A percentile compares a stretch with the other conserved stretches of the same genome.
Evolutionary conservation across 768 basidiomycete species (phyloP).

Genomic region (Lyophyllum shimeji): DNA sequence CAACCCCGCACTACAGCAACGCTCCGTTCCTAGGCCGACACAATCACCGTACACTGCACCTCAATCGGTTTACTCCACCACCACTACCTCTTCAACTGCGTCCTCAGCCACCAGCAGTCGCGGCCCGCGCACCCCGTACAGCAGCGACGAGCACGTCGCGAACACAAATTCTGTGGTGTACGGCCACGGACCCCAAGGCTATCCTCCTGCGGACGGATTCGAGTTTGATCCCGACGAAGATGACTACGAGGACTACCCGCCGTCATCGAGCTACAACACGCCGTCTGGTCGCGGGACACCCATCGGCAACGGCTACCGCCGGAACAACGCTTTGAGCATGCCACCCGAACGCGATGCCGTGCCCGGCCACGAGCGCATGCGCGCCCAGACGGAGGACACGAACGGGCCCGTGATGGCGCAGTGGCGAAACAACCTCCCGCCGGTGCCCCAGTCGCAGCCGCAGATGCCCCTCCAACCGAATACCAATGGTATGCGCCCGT

Average conservation of each 20-base stretch:
- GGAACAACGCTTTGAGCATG: slow-evolving; percentile 58
- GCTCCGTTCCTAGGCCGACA: slow-evolving; percentile 34
- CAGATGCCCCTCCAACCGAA: slow-evolving; percentile 9
- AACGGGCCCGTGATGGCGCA: slow-evolving; percentile 62
- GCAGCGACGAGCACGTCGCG: slow-evolving; percentile 38
- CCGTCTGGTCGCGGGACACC: slow-evolving; percentile 78
- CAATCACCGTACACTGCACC: slow-evolving; percentile 25
- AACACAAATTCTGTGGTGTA: slow-evolving; percentile 26
- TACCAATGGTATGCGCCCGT: slow-evolving; percentile 34
- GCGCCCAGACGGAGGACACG: slow-evolving; percentile 70
- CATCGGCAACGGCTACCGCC: slow-evolving; percentile 39
- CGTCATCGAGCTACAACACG: slow-evolving; percentile 38
- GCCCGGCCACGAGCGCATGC: slow-evolving; percentile 50
- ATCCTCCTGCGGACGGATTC: slow-evolving; percentile 67
- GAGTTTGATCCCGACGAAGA: slow-evolving; percentile 72
- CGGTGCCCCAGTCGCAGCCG: slow-evolving; percentile 30
- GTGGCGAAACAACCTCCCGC: slow-evolving; percentile 56
- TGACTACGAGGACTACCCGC: slow-evolving; percentile 76
- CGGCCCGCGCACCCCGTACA: slow-evolving; percentile 31
- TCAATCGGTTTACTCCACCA: slow-evolving; percentile 32
- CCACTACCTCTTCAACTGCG: slow-evolving; percentile 17
- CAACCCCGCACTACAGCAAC: slow-evolving; percentile 34
- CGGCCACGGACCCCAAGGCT: slow-evolving; percentile 48
- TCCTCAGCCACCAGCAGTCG: slow-evolving; percentile 31
- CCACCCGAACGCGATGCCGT: slow-evolving; percentile 55